Percentiles rank a stretch among this genome's conserved stretches.
Evolutionary conservation across 1,284 basidiomycete species (phyloP).

Genomic region (Fomitopsis betulina): DNA sequence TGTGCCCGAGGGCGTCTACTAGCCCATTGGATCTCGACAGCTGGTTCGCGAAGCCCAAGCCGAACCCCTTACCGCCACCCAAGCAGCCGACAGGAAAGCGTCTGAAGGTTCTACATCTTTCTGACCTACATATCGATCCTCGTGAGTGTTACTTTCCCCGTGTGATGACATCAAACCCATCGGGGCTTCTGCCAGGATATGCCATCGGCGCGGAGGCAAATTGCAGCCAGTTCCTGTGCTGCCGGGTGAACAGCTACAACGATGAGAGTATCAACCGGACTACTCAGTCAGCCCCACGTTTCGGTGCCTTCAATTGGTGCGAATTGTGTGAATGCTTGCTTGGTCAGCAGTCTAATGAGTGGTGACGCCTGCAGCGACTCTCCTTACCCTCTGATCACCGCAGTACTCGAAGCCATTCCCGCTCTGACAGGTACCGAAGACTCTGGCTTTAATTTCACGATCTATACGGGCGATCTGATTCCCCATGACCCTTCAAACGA

Average conservation of each 20-base stretch:
- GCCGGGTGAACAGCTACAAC: slow-evolving; percentile 57
- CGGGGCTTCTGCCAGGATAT: slow-evolving; percentile 40
- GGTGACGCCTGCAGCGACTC: slow-evolving; percentile 48
- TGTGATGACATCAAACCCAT: not conserved
- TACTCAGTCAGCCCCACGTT: slow-evolving; percentile 61
- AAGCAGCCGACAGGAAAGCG: slow-evolving; percentile 58
- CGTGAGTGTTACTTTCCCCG: slow-evolving; percentile 30
- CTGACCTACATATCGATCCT: slow-evolving; percentile 78
- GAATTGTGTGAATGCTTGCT: not conserved
- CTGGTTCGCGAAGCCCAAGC: slow-evolving; percentile 69
- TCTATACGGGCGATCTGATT: slow-evolving; percentile 78
- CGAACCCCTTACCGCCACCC: slow-evolving; percentile 51
- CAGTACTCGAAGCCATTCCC: slow-evolving; percentile 67
- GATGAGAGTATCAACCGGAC: slow-evolving; percentile 37
- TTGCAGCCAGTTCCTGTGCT: slow-evolving; percentile 72
- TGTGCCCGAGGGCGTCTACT: slow-evolving; percentile 48
- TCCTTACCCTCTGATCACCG: slow-evolving; percentile 57
- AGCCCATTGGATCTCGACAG: slow-evolving; percentile 46
- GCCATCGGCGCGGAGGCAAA: slow-evolving; percentile 71
- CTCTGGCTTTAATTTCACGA: slow-evolving; percentile 57
- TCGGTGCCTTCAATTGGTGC: slow-evolving; percentile 59
- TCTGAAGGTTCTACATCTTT: slow-evolving; percentile 72
- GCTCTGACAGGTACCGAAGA: slow-evolving; percentile 56
- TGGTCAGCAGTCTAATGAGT: too few relatives aligned
- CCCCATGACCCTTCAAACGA: slow-evolving; percentile 68